These are phyloP conservation scores for Beauveria brongniartii DNA, from an alignment of 2,329 filamentous ascomycete species.

Conservation along the genomic window DNA sequence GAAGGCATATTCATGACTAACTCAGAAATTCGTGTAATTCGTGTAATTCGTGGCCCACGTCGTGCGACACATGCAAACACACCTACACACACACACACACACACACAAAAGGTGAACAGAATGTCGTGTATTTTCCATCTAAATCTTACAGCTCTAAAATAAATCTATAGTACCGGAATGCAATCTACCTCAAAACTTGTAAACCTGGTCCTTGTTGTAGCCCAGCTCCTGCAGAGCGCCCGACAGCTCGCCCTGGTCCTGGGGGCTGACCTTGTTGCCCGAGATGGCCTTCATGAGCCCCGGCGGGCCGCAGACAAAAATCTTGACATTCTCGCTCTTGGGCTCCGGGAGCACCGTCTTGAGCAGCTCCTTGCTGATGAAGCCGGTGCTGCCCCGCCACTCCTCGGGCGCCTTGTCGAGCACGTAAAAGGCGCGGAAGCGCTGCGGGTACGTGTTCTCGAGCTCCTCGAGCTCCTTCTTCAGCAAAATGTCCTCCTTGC, in stretches of 20 bases:
- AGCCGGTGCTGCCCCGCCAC: constrained; percentile 71
- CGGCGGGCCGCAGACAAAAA: constrained; percentile 93
- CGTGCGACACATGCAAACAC: no score
- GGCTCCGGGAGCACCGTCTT: constrained; percentile 94
- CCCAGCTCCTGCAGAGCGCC: constrained; percentile 79
- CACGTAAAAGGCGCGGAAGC: constrained; percentile 92
- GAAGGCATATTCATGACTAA: neutral
- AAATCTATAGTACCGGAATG: neutral
- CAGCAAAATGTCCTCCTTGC: constrained; percentile 84
- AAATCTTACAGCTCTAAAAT: constrained; percentile 4
- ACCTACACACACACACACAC: no score
- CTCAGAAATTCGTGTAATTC: no score
- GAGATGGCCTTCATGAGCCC: constrained; percentile 90
- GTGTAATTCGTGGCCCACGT: no score
- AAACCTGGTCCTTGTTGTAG: constrained; percentile 66
- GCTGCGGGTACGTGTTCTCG: constrained; percentile 91
- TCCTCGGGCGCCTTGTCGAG: constrained; percentile 75
- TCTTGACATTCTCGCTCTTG: constrained; percentile 85
- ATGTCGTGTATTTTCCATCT: constrained; percentile 4
- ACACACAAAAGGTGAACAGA: neutral
- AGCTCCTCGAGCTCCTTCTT: constrained; percentile 77
- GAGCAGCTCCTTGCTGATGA: constrained; percentile 81
- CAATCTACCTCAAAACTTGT: constrained; percentile 63
- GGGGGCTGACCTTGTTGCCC: constrained; percentile 82
- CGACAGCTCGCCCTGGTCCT: constrained; percentile 83